phyloP scores from a whole-genome alignment of 345 rosid species.

The Ricinus communis region DNA sequence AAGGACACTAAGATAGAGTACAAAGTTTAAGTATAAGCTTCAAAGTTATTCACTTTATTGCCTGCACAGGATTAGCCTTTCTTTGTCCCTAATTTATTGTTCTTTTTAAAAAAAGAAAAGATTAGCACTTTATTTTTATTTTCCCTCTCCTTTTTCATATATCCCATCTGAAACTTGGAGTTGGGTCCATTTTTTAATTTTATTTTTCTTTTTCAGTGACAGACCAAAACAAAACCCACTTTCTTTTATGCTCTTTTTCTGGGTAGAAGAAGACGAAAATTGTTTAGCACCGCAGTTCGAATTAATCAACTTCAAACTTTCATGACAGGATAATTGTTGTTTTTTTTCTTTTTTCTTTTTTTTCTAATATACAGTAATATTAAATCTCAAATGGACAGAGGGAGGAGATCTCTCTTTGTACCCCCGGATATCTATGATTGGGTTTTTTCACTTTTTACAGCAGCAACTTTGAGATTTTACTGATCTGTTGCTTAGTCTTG shows the following conservation, averaged over 20 bases:
- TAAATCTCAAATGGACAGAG: not conserved
- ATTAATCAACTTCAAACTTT: not conserved
- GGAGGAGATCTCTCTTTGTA: not conserved
- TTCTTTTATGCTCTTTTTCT: not conserved
- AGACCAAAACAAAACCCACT: conserved; percentile 23
- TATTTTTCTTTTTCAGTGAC: conserved; percentile 14
- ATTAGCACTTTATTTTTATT: too few species aligned
- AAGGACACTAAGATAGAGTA: not conserved
- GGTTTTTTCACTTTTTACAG: not conserved
- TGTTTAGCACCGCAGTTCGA: not conserved
- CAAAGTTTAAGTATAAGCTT: conserved; percentile 8
- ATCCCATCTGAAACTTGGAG: not conserved
- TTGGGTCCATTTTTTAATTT: not conserved
- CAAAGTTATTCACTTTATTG: conserved; percentile 11
- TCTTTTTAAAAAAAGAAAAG: too few species aligned
- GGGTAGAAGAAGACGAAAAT: not conserved
- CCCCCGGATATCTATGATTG: not conserved
- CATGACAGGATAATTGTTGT: not conserved
- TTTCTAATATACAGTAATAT: too few species aligned
- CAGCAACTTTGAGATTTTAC: not conserved
- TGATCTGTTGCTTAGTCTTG: not conserved
- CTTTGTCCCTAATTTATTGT: too few species aligned
- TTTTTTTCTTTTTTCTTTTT: too few species aligned
- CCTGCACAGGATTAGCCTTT: conserved; percentile 12
- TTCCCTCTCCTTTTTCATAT: not conserved